Evolutionary conservation across 306 rosid genomes (phyloP).

Genomic region (Pyrus bretschneideri): DNA sequence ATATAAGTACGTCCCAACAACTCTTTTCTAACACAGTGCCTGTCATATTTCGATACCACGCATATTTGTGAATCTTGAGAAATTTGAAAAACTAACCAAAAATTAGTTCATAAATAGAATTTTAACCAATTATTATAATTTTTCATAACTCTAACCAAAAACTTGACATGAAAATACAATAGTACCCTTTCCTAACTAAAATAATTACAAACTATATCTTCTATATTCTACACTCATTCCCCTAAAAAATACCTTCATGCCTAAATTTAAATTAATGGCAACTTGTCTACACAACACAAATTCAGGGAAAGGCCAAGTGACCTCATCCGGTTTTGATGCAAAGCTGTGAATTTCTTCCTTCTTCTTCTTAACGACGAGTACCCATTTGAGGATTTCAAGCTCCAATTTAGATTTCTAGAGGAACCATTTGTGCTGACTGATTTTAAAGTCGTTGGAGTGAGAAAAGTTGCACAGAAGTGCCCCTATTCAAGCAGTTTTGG

Average conservation of each 20-base stretch:
- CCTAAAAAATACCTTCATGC: no score
- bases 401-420: slow-evolving; percentile 8
- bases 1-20: slow-evolving; percentile 21
- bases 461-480: no score
- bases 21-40: background rate
- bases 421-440: background rate
- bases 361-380: slow-evolving; percentile 21
- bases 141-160: no score
- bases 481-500: no score
- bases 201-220: no score
- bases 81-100: no score
- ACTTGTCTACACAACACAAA: slow-evolving; percentile 82
- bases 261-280: background rate
- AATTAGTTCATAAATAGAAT: no score
- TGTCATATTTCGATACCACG: background rate
- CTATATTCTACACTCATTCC: no score
- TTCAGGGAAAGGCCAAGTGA: slow-evolving; percentile 75
- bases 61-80: background rate
- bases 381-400: slow-evolving; percentile 17
- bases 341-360: slow-evolving; percentile 58
- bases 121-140: no score
- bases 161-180: no score
- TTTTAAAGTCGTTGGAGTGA: no score
- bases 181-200: no score
- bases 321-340: slow-evolving; percentile 57